These are phyloP conservation scores for Penstemon newberryi DNA, from an alignment of 257 asterid genomes.

Conservation along the genomic window DNA sequence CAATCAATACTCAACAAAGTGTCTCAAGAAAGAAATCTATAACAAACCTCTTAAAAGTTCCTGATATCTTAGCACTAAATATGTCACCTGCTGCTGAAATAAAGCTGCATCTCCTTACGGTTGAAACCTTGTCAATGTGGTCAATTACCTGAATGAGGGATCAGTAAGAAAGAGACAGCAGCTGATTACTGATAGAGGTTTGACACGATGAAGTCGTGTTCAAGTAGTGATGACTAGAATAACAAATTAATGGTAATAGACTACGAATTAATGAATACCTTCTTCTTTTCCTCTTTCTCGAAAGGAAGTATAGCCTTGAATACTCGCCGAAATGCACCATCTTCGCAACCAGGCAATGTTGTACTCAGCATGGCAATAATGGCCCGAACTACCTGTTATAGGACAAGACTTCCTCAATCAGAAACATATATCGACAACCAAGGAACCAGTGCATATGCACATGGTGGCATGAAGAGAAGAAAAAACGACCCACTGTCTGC, in stretches of 20 bases:
- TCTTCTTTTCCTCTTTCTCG: conserved; percentile 82
- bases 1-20: not conserved
- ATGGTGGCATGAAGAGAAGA: conserved; percentile 12
- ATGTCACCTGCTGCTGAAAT: conserved; percentile 83
- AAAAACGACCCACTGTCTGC: not conserved
- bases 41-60: conserved; percentile 83
- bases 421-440: conserved; percentile 25
- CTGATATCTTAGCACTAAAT: conserved; percentile 87
- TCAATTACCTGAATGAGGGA: conserved; percentile 68
- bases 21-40: conserved; percentile 9
- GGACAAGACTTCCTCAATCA: conserved; percentile 33
- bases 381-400: conserved; percentile 72
- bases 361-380: conserved; percentile 84
- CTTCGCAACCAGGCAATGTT: conserved; percentile 82
- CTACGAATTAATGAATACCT: conserved; percentile 44
- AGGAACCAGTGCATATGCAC: conserved; percentile 23
- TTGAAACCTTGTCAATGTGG: conserved; percentile 78
- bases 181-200: conserved; percentile 16
- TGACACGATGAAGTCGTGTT: conserved; percentile 20
- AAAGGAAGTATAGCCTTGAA: conserved; percentile 83
- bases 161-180: conserved; percentile 25
- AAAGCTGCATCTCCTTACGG: conserved; percentile 88
- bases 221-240: conserved; percentile 13
- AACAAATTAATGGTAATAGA: conserved; percentile 22
- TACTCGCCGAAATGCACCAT: conserved; percentile 68